Conservation (phyloP, 108 stramenopile species). For the Chaetoceros muelleri region DNA sequence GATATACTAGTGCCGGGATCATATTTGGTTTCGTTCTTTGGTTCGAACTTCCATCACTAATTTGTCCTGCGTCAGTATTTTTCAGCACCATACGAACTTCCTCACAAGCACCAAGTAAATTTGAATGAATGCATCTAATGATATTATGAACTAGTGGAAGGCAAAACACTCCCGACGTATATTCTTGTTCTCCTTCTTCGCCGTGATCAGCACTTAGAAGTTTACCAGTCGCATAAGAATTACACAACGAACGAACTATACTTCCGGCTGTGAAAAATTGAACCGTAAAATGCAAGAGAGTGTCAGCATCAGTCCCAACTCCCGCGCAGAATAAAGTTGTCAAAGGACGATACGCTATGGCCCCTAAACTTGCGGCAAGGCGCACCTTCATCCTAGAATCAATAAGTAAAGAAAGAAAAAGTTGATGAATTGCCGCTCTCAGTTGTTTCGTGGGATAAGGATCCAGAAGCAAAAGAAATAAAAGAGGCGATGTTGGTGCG, state of each 20-base stretch:
- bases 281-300: constrained; percentile 77
- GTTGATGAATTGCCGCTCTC: constrained; percentile 54
- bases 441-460: constrained; percentile 81
- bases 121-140: constrained; percentile 76
- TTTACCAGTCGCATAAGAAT: constrained; percentile 47
- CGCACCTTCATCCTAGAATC: constrained; percentile 75
- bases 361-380: constrained; percentile 76
- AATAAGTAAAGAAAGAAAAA: constrained; percentile 69
- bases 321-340: constrained; percentile 82
- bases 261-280: constrained; percentile 87
- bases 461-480: constrained; percentile 69
- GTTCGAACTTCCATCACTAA: constrained; percentile 20
- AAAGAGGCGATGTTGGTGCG: constrained; percentile 58
- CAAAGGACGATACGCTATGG: constrained; percentile 69
- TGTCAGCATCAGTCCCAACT: constrained; percentile 80
- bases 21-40: constrained; percentile 10
- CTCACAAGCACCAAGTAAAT: constrained; percentile 69
- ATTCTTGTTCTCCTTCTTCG: constrained; percentile 16
- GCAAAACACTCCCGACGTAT: constrained; percentile 49
- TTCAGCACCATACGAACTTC: constrained; percentile 60
- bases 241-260: constrained; percentile 73
- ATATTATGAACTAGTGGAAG: constrained; percentile 72
- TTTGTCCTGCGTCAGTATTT: constrained; percentile 27
- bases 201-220: constrained; percentile 48
- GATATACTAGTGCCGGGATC: constrained; percentile 53